Evolutionary conservation across 2,329 filamentous ascomycete genomes (phyloP).

Genomic region (Colletotrichum spaethianum): DNA sequence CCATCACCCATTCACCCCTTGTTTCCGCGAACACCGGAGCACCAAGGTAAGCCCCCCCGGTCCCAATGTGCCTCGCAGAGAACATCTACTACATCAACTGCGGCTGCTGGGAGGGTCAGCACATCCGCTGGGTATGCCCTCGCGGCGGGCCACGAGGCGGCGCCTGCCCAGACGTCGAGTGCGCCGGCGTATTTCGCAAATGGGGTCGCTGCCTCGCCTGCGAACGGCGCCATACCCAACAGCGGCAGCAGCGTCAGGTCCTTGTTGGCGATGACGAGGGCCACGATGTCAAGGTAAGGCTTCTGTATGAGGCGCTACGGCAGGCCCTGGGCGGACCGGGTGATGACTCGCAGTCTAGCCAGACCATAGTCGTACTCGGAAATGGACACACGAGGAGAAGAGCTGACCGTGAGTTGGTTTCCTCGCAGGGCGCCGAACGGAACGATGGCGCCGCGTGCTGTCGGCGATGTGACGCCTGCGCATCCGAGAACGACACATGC

Average conservation of each 20-base stretch:
- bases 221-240: conserved; percentile 20
- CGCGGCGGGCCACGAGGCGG: neutral
- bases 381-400: neutral
- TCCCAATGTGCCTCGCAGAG: conserved; percentile 37
- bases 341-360: neutral
- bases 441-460: neutral
- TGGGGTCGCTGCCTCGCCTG: conserved; percentile 34
- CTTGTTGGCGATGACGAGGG: conserved; percentile 48
- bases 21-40: neutral
- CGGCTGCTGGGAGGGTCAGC: conserved; percentile 36
- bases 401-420: neutral
- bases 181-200: conserved; percentile 33
- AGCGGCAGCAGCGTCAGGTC: neutral
- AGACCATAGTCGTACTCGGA: neutral
- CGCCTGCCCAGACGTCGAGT: conserved; percentile 15
- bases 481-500: neutral
- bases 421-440: neutral
- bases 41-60: neutral
- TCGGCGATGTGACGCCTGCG: neutral
- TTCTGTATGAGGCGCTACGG: conserved; percentile 9
- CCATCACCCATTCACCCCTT: neutral
- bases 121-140: conserved; percentile 24
- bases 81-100: conserved; percentile 37
- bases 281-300: neutral
- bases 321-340: neutral